Conservation (phyloP, 371 early-diverging fungal species). For the Rhizopus sp. region DNA sequence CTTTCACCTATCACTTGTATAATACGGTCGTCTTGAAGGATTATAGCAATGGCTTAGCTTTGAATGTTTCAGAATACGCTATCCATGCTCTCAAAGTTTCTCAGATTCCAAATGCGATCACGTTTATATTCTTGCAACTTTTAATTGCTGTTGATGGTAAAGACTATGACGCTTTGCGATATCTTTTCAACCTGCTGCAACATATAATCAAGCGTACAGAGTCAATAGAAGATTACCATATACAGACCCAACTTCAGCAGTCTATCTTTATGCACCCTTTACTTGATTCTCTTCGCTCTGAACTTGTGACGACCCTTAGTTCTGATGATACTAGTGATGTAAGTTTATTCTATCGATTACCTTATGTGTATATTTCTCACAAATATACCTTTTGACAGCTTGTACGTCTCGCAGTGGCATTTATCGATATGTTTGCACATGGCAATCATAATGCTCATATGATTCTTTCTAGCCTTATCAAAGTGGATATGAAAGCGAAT, state of each 20-base stretch:
- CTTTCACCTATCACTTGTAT: slow-evolving; percentile 39
- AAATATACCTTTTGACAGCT: too few relatives aligned
- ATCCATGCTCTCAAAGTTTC: slow-evolving; percentile 26
- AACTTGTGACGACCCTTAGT: slow-evolving; percentile 5
- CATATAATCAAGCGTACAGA: slow-evolving; percentile 19
- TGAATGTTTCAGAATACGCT: slow-evolving; percentile 23
- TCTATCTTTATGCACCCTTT: slow-evolving; percentile 28
- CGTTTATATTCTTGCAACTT: slow-evolving; percentile 32
- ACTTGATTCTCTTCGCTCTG: slow-evolving; percentile 22
- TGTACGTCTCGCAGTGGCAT: slow-evolving; percentile 12
- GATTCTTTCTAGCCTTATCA: slow-evolving; percentile 22
- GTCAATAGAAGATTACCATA: slow-evolving; percentile 23
- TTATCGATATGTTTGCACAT: slow-evolving; percentile 31
- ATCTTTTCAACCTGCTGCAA: slow-evolving; percentile 33
- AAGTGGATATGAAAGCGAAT: slow-evolving; percentile 24
- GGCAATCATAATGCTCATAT: slow-evolving; percentile 18
- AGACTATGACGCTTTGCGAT: slow-evolving; percentile 10
- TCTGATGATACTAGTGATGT: too few relatives aligned
- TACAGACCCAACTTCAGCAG: slow-evolving; percentile 7
- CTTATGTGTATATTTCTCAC: too few relatives aligned
- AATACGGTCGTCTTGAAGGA: slow-evolving; percentile 23
- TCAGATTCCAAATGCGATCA: slow-evolving; percentile 23
- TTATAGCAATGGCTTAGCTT: slow-evolving; percentile 21
- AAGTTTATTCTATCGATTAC: too few relatives aligned
- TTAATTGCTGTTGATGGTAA: slow-evolving; percentile 20